phyloP scores from a whole-genome alignment of 352 stramenopile genomes.

The Phytophthora niederhauseri region DNA sequence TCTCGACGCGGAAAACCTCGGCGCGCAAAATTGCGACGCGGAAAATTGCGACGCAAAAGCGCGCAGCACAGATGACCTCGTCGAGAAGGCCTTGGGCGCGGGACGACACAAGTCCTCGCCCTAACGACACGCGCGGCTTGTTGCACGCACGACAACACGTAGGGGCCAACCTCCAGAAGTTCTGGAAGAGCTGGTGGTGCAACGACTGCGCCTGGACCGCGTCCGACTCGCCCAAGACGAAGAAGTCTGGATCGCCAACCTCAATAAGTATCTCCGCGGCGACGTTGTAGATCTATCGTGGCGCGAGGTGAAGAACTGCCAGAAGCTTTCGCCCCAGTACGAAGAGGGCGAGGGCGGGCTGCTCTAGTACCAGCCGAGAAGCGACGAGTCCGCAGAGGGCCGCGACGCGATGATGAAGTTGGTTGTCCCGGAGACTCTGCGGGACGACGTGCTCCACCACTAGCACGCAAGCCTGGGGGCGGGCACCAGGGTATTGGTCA shows the following conservation, averaged over 20 bases:
- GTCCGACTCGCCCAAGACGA: too few species aligned
- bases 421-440: conserved; percentile 3
- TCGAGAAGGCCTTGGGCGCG: too few species aligned
- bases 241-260: too few species aligned
- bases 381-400: neutral
- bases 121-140: too few species aligned
- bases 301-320: conserved; percentile 5
- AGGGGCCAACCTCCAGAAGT: neutral
- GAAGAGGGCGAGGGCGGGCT: conserved; percentile 7
- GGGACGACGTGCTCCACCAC: neutral
- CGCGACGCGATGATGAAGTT: neutral
- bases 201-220: neutral
- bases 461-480: conserved; percentile 2
- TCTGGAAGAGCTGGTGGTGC: neutral
- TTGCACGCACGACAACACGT: neutral
- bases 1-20: too few species aligned
- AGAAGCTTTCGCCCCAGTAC: conserved; percentile 8
- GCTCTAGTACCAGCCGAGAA: too few species aligned
- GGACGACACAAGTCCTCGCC: too few species aligned
- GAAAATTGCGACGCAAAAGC: too few species aligned
- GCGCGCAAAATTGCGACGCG: too few species aligned
- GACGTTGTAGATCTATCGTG: too few species aligned
- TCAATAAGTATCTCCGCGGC: too few species aligned
- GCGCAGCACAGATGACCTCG: too few species aligned
- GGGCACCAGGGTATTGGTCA: conserved; percentile 10